Evolutionary conservation across 208 protist species (phyloP).

Genomic region (Trypanosoma caninum): DNA sequence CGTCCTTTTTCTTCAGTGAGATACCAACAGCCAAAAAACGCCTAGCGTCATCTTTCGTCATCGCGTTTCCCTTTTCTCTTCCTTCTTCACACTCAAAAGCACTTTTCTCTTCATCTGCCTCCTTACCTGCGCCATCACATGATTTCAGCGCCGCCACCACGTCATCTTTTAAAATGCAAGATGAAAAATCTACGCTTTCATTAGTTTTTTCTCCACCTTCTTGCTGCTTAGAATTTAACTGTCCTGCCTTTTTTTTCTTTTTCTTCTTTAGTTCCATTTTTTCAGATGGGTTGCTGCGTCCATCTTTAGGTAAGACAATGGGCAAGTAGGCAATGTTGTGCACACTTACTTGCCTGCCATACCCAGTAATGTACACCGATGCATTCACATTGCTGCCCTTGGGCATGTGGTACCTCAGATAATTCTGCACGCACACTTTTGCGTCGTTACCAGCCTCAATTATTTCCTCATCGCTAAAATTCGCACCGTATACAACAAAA

Average conservation of each 20-base stretch:
- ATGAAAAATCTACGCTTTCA: too few relatives aligned
- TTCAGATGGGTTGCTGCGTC: background rate
- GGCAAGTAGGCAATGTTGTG: constrained; percentile 69
- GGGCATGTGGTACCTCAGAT: constrained; percentile 29
- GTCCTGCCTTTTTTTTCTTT: constrained; percentile 11
- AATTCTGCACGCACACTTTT: constrained; percentile 59
- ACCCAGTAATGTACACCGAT: constrained; percentile 50
- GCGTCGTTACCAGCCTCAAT: constrained; percentile 50
- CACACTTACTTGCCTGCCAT: constrained; percentile 42
- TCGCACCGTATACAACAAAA: constrained; percentile 51
- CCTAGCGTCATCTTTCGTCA: constrained; percentile 9
- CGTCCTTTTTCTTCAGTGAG: constrained; percentile 80
- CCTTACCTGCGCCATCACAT: background rate
- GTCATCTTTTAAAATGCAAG: too few relatives aligned
- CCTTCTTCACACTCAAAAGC: too few relatives aligned
- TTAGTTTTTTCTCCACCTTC: background rate
- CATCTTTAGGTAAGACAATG: constrained; percentile 26
- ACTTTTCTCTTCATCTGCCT: background rate
- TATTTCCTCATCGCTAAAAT: constrained; percentile 25
- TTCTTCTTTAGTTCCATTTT: background rate
- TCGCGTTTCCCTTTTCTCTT: background rate
- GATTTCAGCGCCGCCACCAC: too few relatives aligned
- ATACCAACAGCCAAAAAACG: constrained; percentile 54
- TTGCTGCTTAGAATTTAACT: background rate
- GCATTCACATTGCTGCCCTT: constrained; percentile 26